These are phyloP conservation scores for Poa pratensis DNA, from an alignment of 176 grass and related monocot species.

Conservation along the genomic window DNA sequence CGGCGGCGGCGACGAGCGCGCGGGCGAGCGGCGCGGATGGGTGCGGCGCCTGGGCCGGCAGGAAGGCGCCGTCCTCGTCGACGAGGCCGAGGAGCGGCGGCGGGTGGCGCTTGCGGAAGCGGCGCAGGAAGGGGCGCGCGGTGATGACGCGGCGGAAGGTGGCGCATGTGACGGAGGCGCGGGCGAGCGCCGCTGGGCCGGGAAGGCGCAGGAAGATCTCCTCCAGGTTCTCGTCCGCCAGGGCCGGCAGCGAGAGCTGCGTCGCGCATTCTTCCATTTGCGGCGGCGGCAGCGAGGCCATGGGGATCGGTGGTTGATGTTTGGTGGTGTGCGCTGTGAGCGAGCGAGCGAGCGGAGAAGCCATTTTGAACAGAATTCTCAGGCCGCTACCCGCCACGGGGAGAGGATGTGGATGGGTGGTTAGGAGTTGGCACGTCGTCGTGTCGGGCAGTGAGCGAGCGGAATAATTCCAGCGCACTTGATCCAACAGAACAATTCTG, in stretches of 20 bases:
- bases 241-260: neutral
- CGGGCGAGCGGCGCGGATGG: neutral
- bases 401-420: too few relatives aligned
- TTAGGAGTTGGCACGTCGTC: too few relatives aligned
- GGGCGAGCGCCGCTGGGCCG: conserved; percentile 14
- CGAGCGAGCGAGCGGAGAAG: too few relatives aligned
- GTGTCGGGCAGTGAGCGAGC: too few relatives aligned
- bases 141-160: conserved; percentile 11
- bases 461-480: too few relatives aligned
- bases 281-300: neutral
- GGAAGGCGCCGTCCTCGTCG: neutral
- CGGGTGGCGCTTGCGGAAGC: conserved; percentile 23
- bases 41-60: conserved; percentile 12
- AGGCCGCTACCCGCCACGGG: too few relatives aligned
- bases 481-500: too few relatives aligned
- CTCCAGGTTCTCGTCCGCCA: neutral
- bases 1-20: neutral
- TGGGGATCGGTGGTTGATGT: neutral
- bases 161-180: neutral
- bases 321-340: neutral
- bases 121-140: conserved; percentile 23
- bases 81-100: conserved; percentile 28
- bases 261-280: neutral
- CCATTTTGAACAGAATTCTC: too few relatives aligned
- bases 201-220: conserved; percentile 15